Conservation (phyloP, 768 basidiomycete genomes). For the Candolleomyces aberdarensis region DNA sequence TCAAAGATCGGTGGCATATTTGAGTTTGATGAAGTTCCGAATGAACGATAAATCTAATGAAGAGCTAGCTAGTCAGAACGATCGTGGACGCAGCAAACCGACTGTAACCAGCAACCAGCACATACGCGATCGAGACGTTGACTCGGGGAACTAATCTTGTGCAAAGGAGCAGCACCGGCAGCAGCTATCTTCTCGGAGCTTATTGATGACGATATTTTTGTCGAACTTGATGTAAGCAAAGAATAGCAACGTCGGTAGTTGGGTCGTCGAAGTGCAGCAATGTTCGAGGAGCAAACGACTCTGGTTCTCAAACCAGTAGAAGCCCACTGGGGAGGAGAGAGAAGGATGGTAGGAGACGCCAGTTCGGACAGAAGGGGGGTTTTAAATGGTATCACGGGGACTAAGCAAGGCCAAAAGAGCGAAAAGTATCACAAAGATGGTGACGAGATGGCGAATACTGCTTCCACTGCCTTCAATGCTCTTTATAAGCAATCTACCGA, state of each 20-base stretch:
- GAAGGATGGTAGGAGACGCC: background rate
- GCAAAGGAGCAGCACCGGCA: background rate
- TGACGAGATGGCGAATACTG: background rate
- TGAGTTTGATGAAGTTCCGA: slow-evolving; percentile 1
- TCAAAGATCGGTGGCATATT: slow-evolving; percentile 70
- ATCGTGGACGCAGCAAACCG: background rate
- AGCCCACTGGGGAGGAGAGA: background rate
- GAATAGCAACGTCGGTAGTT: too few relatives aligned
- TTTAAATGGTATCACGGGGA: background rate
- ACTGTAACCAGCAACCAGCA: background rate
- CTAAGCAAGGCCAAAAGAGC: too few relatives aligned
- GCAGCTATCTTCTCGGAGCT: background rate
- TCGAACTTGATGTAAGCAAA: too few relatives aligned
- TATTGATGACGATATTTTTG: background rate
- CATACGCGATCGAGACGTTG: slow-evolving; percentile 8
- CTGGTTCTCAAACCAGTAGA: too few relatives aligned
- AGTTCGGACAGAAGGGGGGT: background rate
- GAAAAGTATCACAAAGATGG: background rate
- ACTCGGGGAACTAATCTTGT: background rate
- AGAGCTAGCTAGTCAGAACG: background rate
- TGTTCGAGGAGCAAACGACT: too few relatives aligned
- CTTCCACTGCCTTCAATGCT: background rate
- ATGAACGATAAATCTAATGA: slow-evolving; percentile 13
- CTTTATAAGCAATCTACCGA: background rate
- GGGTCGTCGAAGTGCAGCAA: too few relatives aligned